Evolutionary conservation across 2,329 filamentous ascomycete species (phyloP).

Genomic region (Coleophoma cylindrospora): DNA sequence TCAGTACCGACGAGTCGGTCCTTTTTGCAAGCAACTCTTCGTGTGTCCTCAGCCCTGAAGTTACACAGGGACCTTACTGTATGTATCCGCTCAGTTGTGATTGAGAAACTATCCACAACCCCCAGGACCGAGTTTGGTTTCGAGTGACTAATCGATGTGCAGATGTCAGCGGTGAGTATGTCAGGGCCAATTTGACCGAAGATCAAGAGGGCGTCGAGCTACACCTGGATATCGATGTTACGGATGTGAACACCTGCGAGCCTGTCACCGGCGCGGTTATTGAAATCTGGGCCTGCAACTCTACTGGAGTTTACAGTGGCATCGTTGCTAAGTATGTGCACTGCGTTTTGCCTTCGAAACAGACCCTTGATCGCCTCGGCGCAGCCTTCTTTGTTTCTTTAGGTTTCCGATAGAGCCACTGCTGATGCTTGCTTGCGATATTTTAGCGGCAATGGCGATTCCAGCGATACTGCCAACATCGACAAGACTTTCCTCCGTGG

Average conservation of each 20-base stretch:
- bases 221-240: constrained; percentile 43
- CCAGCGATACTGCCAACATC: constrained; percentile 17
- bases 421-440: too few relatives aligned
- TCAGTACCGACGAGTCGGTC: constrained; percentile 25
- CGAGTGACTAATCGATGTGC: constrained; percentile 10
- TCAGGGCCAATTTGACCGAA: constrained; percentile 41
- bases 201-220: constrained; percentile 40
- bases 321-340: constrained; percentile 24
- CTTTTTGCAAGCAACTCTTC: constrained; percentile 37
- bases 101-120: too few relatives aligned
- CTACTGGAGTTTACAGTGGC: constrained; percentile 43
- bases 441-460: constrained; percentile 33
- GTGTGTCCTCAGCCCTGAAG: constrained; percentile 45
- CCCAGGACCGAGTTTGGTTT: too few relatives aligned
- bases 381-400: too few relatives aligned
- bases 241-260: constrained; percentile 42
- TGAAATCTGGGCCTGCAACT: constrained; percentile 27
- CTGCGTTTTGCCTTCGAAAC: too few relatives aligned
- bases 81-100: constrained; percentile 10
- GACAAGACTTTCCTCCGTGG: constrained; percentile 31
- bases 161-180: constrained; percentile 42
- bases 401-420: too few relatives aligned
- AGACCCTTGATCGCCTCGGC: too few relatives aligned
- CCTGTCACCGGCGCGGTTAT: constrained; percentile 17
- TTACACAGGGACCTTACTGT: constrained; percentile 48